Evolutionary conservation across 306 rosid genomes (phyloP).

Genomic region (Lathyrus oleraceus): DNA sequence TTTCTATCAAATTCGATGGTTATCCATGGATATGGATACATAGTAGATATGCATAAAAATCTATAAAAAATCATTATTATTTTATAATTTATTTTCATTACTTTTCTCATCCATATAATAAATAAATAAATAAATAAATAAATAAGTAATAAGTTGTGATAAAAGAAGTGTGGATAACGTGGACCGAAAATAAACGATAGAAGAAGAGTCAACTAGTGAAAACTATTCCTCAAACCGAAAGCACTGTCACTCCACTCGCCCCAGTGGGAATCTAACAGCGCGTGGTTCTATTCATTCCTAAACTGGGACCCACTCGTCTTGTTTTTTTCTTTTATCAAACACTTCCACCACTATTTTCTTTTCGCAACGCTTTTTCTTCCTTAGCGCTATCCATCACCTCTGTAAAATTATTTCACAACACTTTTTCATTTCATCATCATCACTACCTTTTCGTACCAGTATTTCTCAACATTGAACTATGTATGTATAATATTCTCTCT

Average conservation of each 20-base stretch:
- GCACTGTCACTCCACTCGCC: conserved; percentile 29
- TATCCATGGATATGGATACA: no score
- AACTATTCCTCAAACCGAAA: conserved; percentile 10
- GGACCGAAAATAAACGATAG: not conserved
- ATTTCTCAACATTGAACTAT: not conserved
- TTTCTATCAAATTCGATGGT: no score
- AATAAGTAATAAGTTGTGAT: not conserved
- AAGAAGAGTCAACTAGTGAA: conserved; percentile 29
- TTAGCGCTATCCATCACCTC: not conserved
- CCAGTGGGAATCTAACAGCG: conserved; percentile 35
- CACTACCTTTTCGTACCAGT: not conserved
- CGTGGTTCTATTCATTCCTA: conserved; percentile 54
- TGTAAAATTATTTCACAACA: not conserved
- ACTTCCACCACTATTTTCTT: conserved; percentile 25
- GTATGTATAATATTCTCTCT: not conserved
- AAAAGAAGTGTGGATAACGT: conserved; percentile 28
- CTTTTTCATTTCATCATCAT: conserved; percentile 29
- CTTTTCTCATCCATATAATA: no score
- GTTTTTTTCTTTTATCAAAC: not conserved
- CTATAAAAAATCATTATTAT: no score
- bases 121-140: no score
- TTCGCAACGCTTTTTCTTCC: conserved; percentile 10
- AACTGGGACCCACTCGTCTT: not conserved
- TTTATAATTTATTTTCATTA: no score
- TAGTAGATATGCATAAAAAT: no score